Percentiles rank a stretch among this genome's conserved stretches.
Conservation (phyloP, 495 filamentous ascomycete species). For the Penicillium malachiteum region DNA sequence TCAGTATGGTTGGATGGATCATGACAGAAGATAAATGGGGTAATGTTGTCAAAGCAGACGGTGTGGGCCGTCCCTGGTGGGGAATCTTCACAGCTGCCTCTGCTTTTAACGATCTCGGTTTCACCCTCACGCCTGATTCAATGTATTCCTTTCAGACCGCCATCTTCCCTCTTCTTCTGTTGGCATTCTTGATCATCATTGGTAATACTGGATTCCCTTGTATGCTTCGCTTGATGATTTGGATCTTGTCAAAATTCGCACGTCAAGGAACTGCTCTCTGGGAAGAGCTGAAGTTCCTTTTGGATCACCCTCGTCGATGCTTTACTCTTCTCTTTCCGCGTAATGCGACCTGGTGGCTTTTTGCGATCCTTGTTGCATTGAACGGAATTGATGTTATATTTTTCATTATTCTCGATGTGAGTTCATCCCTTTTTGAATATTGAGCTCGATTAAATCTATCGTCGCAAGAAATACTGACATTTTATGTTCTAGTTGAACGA, state of each 20-base stretch:
- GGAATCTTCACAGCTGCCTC: slow-evolving; percentile 82
- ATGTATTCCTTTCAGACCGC: slow-evolving; percentile 84
- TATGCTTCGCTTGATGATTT: slow-evolving; percentile 88
- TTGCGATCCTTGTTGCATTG: slow-evolving; percentile 76
- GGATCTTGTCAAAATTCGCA: slow-evolving; percentile 61
- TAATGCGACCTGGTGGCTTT: slow-evolving; percentile 93
- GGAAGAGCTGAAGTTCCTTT: slow-evolving; percentile 85
- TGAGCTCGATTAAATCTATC: not conserved
- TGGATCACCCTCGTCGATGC: slow-evolving; percentile 92
- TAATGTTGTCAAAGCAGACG: slow-evolving; percentile 56
- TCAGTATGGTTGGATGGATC: slow-evolving; percentile 80
- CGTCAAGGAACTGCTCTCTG: slow-evolving; percentile 64
- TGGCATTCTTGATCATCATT: slow-evolving; percentile 81
- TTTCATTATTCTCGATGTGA: slow-evolving; percentile 84
- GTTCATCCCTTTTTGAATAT: slow-evolving; percentile 23
- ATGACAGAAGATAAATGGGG: slow-evolving; percentile 56
- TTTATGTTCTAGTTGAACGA: slow-evolving; percentile 59
- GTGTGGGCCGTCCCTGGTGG: slow-evolving; percentile 79
- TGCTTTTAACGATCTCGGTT: slow-evolving; percentile 86
- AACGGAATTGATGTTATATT: slow-evolving; percentile 84
- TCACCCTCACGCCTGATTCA: slow-evolving; percentile 85
- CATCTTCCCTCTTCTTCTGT: slow-evolving; percentile 68
- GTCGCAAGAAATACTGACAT: slow-evolving; percentile 13
- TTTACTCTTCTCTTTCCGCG: slow-evolving; percentile 91
- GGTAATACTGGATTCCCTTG: slow-evolving; percentile 95